Percentiles rank a stretch among this genome's conserved stretches.
These are phyloP conservation scores for Microbotryomycetes sp. DNA, from an alignment of 1,284 basidiomycete genomes.

Conservation along the genomic window DNA sequence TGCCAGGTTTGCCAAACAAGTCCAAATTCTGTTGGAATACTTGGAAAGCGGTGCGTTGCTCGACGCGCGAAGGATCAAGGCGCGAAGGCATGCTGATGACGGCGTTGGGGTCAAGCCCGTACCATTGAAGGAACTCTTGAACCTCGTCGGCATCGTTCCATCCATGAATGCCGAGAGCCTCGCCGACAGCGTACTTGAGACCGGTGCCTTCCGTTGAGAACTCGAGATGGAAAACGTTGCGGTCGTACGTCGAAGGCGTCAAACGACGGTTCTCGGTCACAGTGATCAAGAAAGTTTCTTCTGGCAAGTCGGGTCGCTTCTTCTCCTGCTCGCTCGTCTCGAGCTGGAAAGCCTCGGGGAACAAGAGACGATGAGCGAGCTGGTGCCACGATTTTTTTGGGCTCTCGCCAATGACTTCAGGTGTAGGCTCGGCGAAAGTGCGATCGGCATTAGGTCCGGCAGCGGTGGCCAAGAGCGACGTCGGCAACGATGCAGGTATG, in stretches of 20 bases:
- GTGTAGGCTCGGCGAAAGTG: conserved; percentile 30
- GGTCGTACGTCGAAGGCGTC: conserved; percentile 90
- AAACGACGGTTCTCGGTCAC: conserved; percentile 91
- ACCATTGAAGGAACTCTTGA: conserved; percentile 82
- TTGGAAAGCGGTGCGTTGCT: conserved; percentile 92
- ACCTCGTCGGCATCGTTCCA: conserved; percentile 94
- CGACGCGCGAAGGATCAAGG: conserved; percentile 43
- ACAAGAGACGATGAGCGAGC: conserved; percentile 81
- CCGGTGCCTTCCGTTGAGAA: conserved; percentile 88
- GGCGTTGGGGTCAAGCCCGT: conserved; percentile 73
- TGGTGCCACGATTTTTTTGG: conserved; percentile 61
- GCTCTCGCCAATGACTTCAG: conserved; percentile 22
- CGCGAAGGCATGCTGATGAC: conserved; percentile 72
- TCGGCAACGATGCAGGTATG: conserved; percentile 15
- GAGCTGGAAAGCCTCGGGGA: conserved; percentile 60
- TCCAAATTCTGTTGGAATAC: conserved; percentile 94
- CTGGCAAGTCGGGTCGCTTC: conserved; percentile 68
- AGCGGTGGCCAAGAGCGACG: conserved; percentile 30
- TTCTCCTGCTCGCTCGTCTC: conserved; percentile 45
- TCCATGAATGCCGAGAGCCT: conserved; percentile 93
- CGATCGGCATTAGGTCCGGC: conserved; percentile 32
- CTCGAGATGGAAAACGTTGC: conserved; percentile 98
- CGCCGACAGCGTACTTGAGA: conserved; percentile 90
- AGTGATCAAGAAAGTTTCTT: conserved; percentile 87
- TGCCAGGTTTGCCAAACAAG: conserved; percentile 90